A percentile compares a stretch with the other conserved stretches of the same genome.
Conservation (phyloP, 306 rosid genomes). For the Castanopsis chinensis region DNA sequence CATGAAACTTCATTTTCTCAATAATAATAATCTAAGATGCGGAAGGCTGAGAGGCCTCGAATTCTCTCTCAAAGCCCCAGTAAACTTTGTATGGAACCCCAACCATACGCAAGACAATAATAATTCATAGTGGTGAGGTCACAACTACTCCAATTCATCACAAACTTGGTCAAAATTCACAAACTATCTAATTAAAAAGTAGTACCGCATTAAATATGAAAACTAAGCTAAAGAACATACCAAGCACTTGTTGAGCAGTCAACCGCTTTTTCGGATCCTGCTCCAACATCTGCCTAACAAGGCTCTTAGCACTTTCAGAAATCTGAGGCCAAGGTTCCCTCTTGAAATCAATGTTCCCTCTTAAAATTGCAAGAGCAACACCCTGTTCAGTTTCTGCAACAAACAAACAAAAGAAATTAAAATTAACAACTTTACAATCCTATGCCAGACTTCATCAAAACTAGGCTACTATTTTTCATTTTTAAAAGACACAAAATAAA, state of each 20-base stretch:
- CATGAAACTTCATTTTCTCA: background rate
- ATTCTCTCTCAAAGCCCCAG: background rate
- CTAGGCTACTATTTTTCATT: background rate
- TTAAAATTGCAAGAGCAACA: conserved; percentile 92
- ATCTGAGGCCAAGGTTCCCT: conserved; percentile 99
- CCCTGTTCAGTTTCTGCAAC: conserved; percentile 85
- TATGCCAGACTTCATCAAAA: background rate
- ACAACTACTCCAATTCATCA: background rate
- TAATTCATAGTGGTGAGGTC: background rate
- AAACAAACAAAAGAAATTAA: conserved; percentile 1
- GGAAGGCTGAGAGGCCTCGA: background rate
- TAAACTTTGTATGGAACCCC: background rate
- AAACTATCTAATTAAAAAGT: background rate
- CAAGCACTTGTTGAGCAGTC: conserved; percentile 96
- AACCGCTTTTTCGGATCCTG: conserved; percentile 85
- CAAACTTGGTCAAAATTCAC: background rate
- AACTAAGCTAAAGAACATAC: conserved; percentile 47
- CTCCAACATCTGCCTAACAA: conserved; percentile 89
- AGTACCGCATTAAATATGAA: background rate
- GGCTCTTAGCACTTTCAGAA: conserved; percentile 93
- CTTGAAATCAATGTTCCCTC: conserved; percentile 94
- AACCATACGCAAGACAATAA: background rate
- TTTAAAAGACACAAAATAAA: background rate
- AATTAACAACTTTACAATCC: conserved; percentile 9
- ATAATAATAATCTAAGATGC: background rate